Percentiles rank a stretch among this genome's conserved stretches.
phyloP scores from a whole-genome alignment of 2,329 filamentous ascomycete species.

The Colletotrichum tropicale region DNA sequence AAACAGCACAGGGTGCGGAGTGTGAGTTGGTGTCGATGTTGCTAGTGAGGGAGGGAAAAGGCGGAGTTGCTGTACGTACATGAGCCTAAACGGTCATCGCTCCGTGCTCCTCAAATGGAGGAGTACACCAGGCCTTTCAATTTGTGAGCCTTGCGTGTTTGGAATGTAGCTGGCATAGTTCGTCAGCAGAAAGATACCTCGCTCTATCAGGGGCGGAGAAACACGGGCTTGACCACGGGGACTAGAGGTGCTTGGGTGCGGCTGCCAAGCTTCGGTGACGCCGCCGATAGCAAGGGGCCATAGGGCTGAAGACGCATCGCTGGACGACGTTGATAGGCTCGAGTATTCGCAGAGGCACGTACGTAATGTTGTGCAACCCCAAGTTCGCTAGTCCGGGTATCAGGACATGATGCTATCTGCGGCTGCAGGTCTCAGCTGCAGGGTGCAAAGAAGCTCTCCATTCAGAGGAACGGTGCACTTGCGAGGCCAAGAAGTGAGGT shows the following conservation, averaged over 20 bases:
- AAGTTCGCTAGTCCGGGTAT: background rate
- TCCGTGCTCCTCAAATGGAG: background rate
- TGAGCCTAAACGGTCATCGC: background rate
- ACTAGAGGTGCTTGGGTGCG: background rate
- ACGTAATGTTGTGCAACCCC: background rate
- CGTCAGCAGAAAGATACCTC: background rate
- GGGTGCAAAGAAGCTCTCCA: background rate
- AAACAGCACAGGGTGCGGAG: background rate
- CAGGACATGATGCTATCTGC: background rate
- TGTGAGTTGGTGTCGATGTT: background rate
- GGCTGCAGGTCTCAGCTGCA: background rate
- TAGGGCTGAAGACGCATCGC: conserved; percentile 6
- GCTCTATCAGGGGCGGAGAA: background rate
- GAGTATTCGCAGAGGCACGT: background rate
- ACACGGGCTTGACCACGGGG: background rate
- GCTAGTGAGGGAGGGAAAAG: background rate
- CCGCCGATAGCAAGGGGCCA: background rate
- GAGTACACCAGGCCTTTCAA: background rate
- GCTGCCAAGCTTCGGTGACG: conserved; percentile 16
- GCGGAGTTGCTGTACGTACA: background rate
- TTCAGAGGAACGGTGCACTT: background rate
- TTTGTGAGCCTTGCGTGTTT: background rate
- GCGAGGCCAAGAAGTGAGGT: background rate
- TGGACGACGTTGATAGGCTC: background rate
- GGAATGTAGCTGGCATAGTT: background rate